These are phyloP conservation scores for Mycena alexandri DNA, from an alignment of 768 basidiomycete species.

Conservation along the genomic window DNA sequence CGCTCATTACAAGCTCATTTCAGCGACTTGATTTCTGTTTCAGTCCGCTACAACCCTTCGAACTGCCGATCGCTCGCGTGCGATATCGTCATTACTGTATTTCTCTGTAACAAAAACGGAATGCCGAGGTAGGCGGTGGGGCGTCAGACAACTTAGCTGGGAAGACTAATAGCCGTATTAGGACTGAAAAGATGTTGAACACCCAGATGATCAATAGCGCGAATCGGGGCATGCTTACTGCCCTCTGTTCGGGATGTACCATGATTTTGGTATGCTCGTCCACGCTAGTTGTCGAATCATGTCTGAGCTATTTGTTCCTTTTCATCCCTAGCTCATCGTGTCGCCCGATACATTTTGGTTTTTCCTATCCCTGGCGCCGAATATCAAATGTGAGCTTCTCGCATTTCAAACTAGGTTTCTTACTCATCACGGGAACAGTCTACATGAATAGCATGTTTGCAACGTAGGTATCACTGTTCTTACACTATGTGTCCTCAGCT, in stretches of 20 bases:
- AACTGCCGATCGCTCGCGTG: neutral
- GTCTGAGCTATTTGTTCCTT: too few relatives aligned
- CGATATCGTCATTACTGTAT: conserved; percentile 12
- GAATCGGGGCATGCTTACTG: conserved; percentile 28
- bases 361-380: conserved; percentile 31
- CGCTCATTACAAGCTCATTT: too few relatives aligned
- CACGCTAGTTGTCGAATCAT: too few relatives aligned
- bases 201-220: conserved; percentile 24
- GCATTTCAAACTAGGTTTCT: too few relatives aligned
- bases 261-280: conserved; percentile 17
- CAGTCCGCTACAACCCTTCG: conserved; percentile 31
- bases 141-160: too few relatives aligned
- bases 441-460: conserved; percentile 38
- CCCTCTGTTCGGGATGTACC: conserved; percentile 18
- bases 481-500: neutral
- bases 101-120: conserved; percentile 32
- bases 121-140: neutral
- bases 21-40: neutral
- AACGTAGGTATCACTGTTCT: conserved; percentile 12
- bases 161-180: too few relatives aligned
- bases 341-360: conserved; percentile 35
- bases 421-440: conserved; percentile 3
- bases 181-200: conserved; percentile 18
- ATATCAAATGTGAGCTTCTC: conserved; percentile 23
- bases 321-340: conserved; percentile 18